These are phyloP conservation scores for Paragyromitra xinjiangensis DNA, from an alignment of 495 filamentous ascomycete species.

Conservation along the genomic window DNA sequence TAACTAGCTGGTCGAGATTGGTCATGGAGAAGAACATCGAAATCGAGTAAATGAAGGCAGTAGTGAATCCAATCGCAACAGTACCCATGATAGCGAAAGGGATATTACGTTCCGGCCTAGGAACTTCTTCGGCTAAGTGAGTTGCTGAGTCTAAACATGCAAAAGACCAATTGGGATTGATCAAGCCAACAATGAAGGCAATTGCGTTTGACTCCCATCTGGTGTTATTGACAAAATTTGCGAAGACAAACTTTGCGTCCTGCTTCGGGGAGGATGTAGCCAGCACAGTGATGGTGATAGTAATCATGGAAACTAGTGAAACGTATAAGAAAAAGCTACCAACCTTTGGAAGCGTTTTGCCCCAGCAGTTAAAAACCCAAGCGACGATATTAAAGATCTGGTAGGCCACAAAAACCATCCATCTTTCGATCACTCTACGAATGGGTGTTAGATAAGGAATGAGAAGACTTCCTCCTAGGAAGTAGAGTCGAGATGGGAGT, in stretches of 20 bases:
- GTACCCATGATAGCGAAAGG: slow-evolving; percentile 69
- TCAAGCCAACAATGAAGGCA: slow-evolving; percentile 72
- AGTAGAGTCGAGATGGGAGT: slow-evolving; percentile 8
- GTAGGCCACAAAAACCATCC: slow-evolving; percentile 67
- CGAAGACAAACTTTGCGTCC: slow-evolving; percentile 68
- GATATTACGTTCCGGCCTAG: slow-evolving; percentile 62
- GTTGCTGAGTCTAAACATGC: slow-evolving; percentile 69
- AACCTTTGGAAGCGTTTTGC: slow-evolving; percentile 63
- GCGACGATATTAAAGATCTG: slow-evolving; percentile 66
- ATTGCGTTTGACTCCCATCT: slow-evolving; percentile 69
- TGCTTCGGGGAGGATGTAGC: slow-evolving; percentile 66
- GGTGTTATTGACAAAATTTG: slow-evolving; percentile 69
- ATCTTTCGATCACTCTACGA: slow-evolving; percentile 63
- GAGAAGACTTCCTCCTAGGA: background rate
- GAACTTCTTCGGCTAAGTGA: slow-evolving; percentile 72
- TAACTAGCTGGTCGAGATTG: slow-evolving; percentile 62
- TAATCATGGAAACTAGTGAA: slow-evolving; percentile 65
- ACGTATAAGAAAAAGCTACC: slow-evolving; percentile 62
- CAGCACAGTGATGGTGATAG: slow-evolving; percentile 67
- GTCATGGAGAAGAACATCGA: slow-evolving; percentile 69
- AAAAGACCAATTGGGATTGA: slow-evolving; percentile 71
- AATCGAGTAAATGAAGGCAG: slow-evolving; percentile 66
- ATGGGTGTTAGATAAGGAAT: slow-evolving; percentile 19
- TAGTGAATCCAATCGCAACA: slow-evolving; percentile 68
- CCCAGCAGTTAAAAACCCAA: slow-evolving; percentile 70